Conservation (phyloP, 2,329 filamentous ascomycete genomes). For the Nemania sp. region DNA sequence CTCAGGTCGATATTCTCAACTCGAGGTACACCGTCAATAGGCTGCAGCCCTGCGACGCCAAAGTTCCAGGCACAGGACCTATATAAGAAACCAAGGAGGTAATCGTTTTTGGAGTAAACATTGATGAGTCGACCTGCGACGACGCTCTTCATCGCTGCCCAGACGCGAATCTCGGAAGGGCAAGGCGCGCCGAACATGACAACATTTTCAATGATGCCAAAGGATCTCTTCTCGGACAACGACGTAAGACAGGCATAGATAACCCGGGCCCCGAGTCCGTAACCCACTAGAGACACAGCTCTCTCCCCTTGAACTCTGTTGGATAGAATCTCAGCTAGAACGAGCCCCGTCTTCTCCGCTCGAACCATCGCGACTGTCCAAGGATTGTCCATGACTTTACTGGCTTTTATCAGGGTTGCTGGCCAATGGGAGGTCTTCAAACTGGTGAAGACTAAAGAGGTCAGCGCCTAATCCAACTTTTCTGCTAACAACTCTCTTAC, state of each 20-base stretch:
- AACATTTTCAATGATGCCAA: conserved; percentile 81
- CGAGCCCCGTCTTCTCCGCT: conserved; percentile 71
- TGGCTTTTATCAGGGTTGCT: conserved; percentile 64
- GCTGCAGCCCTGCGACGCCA: conserved; percentile 82
- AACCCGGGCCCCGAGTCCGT: conserved; percentile 78
- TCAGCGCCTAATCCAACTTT: conserved; percentile 23
- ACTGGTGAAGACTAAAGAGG: conserved; percentile 53
- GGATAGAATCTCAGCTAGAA: conserved; percentile 78
- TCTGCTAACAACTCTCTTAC: conserved; percentile 42
- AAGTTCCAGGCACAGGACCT: conserved; percentile 79
- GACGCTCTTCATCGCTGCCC: conserved; percentile 76
- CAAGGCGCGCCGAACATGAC: conserved; percentile 83
- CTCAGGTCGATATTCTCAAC: conserved; percentile 71
- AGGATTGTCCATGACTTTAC: conserved; percentile 78
- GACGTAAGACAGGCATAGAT: conserved; percentile 81
- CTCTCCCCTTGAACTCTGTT: conserved; percentile 82
- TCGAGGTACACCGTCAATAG: conserved; percentile 65
- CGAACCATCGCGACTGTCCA: conserved; percentile 77
- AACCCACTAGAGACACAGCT: conserved; percentile 78
- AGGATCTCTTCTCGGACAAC: conserved; percentile 76
- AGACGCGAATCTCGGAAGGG: conserved; percentile 71
- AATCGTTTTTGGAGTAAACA: conserved; percentile 85
- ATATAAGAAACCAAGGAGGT: conserved; percentile 85
- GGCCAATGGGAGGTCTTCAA: conserved; percentile 67
- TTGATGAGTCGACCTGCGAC: conserved; percentile 87